Conservation (phyloP, 2,329 filamentous ascomycete species). For the Sporothrix schenckii region DNA sequence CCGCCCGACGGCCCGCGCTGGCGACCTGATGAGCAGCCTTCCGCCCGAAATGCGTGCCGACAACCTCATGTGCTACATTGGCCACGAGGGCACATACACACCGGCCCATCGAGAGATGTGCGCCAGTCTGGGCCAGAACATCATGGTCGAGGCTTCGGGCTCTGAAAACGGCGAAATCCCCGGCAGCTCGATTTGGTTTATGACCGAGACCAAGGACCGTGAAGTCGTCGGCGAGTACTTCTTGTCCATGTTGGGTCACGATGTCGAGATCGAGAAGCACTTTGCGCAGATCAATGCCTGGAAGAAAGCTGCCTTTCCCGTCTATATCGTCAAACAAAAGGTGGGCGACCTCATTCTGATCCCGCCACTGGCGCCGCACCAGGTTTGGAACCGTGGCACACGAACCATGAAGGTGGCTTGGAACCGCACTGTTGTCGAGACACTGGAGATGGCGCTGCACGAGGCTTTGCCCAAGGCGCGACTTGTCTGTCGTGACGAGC, state of each 20-base stretch:
- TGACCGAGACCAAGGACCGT: conserved; percentile 94
- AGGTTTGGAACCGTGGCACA: conserved; percentile 97
- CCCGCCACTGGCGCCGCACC: conserved; percentile 89
- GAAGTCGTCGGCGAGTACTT: conserved; percentile 92
- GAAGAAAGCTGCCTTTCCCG: conserved; percentile 91
- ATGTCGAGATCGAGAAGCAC: conserved; percentile 95
- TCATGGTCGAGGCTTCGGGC: conserved; percentile 92
- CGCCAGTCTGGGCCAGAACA: conserved; percentile 91
- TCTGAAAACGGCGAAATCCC: conserved; percentile 73
- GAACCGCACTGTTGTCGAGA: conserved; percentile 94
- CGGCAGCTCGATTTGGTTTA: conserved; percentile 96
- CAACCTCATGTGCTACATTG: conserved; percentile 98
- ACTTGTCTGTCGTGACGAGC: conserved; percentile 92
- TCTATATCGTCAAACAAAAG: conserved; percentile 88
- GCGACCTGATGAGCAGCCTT: conserved; percentile 93
- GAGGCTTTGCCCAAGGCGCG: conserved; percentile 88
- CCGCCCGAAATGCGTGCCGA: conserved; percentile 85
- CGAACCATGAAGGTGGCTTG: conserved; percentile 97
- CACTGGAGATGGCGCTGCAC: conserved; percentile 78
- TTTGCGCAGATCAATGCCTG: conserved; percentile 95
- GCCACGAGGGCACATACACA: conserved; percentile 95
- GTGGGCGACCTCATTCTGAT: conserved; percentile 92
- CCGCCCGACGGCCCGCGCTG: conserved; percentile 68
- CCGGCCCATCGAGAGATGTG: conserved; percentile 98
- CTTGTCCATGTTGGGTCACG: conserved; percentile 87